Conservation (phyloP, 768 basidiomycete species). For the Obba rivulosa region DNA sequence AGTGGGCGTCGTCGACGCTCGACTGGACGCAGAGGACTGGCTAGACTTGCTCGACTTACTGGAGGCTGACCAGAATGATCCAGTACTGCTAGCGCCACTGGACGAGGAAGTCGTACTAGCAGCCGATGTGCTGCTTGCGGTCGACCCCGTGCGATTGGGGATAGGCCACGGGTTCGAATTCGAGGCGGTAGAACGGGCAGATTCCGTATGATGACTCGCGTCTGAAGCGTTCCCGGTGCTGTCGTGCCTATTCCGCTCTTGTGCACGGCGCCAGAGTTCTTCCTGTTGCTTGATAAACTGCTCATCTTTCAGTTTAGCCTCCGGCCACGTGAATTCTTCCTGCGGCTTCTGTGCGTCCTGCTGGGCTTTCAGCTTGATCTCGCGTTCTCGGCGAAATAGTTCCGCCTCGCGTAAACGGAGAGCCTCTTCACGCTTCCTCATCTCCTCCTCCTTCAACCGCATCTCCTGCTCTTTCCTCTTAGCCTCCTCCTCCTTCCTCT, state of each 20-base stretch:
- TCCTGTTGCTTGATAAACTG: conserved; percentile 25
- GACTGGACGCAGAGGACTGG: conserved; percentile 17
- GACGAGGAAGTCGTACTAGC: conserved; percentile 26
- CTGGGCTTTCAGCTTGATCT: not conserved
- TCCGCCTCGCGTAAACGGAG: conserved; percentile 9
- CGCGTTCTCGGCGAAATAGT: conserved; percentile 10
- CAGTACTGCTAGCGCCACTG: conserved; percentile 15
- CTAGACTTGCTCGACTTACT: conserved; percentile 13
- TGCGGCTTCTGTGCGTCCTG: not conserved
- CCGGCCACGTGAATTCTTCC: not conserved
- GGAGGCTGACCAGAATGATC: conserved; percentile 17
- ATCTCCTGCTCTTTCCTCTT: conserved; percentile 19
- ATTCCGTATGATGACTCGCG: conserved; percentile 3
- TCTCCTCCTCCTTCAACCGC: conserved; percentile 11
- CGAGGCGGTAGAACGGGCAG: not conserved
- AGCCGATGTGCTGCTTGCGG: conserved; percentile 14
- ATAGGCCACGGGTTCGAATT: conserved; percentile 22
- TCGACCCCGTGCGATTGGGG: conserved; percentile 20
- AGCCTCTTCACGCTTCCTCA: conserved; percentile 19
- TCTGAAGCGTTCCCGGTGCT: conserved; percentile 17
- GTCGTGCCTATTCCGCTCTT: conserved; percentile 22
- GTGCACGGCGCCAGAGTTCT: conserved; percentile 14
- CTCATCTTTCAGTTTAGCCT: conserved; percentile 27
- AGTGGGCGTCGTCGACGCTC: conserved; percentile 23
- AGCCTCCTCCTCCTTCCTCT: conserved; percentile 30